Evolutionary conservation across 257 asterid species (phyloP).

Genomic region (Scutellaria galericulata): DNA sequence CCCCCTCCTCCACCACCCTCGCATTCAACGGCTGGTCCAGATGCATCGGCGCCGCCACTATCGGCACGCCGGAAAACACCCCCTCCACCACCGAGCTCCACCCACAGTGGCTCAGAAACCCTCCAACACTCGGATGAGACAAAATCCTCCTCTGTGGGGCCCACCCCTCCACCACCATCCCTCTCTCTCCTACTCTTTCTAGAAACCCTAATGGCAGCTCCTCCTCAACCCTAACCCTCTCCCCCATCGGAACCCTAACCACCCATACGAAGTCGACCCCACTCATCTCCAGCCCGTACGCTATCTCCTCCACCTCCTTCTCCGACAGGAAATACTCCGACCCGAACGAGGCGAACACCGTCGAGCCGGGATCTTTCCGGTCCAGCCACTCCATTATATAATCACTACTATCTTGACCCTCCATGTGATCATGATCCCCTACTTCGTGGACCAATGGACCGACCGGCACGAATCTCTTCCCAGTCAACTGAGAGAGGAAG

Average conservation of each 20-base stretch:
- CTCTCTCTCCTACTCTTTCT: slow-evolving; percentile 49
- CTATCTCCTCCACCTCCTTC: slow-evolving; percentile 55
- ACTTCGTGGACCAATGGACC: slow-evolving; percentile 53
- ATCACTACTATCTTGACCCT: background rate
- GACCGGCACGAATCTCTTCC: slow-evolving; percentile 53
- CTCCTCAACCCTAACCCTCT: slow-evolving; percentile 15
- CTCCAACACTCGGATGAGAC: slow-evolving; percentile 53
- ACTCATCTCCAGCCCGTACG: slow-evolving; percentile 63
- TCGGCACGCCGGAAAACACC: slow-evolving; percentile 52
- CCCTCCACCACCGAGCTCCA: slow-evolving; percentile 73
- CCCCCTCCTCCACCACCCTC: slow-evolving; percentile 54
- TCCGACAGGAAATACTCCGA: slow-evolving; percentile 60
- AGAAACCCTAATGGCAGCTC: slow-evolving; percentile 54
- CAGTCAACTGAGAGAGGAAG: slow-evolving; percentile 29
- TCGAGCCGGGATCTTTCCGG: slow-evolving; percentile 44
- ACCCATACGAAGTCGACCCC: slow-evolving; percentile 65
- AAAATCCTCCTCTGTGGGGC: slow-evolving; percentile 62
- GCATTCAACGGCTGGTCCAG: slow-evolving; percentile 73
- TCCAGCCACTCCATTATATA: slow-evolving; percentile 56
- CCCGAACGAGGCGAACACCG: slow-evolving; percentile 67
- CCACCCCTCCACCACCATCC: slow-evolving; percentile 56
- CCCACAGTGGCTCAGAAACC: slow-evolving; percentile 69
- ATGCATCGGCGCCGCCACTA: slow-evolving; percentile 67
- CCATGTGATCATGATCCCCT: slow-evolving; percentile 19
- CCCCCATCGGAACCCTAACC: slow-evolving; percentile 50